These are phyloP conservation scores for Populus hybrid DNA, from an alignment of 441 rosid genomes.

Conservation along the genomic window DNA sequence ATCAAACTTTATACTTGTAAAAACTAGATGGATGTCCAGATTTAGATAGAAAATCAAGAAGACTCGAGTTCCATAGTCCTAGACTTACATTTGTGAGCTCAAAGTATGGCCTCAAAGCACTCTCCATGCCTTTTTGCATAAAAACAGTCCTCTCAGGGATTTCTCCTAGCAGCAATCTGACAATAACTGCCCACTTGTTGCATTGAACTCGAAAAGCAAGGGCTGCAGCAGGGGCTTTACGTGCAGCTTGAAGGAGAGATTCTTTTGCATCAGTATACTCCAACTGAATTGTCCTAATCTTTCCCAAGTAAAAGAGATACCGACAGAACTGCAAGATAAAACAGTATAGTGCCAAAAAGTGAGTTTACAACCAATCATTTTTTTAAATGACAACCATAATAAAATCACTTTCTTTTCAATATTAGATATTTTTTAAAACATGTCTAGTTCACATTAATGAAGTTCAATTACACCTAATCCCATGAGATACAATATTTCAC, in stretches of 20 bases:
- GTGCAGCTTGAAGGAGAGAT: conserved; percentile 73
- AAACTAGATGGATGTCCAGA: not conserved
- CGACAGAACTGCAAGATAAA: conserved; percentile 59
- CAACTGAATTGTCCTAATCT: conserved; percentile 72
- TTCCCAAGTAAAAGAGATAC: conserved; percentile 70
- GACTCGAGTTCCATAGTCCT: not conserved
- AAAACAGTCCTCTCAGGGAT: conserved; percentile 73
- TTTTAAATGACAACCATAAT: conserved; percentile 4
- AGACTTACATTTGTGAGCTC: conserved; percentile 77
- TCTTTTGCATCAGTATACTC: conserved; percentile 85
- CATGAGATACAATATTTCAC: conserved; percentile 6
- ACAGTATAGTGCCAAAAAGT: conserved; percentile 5
- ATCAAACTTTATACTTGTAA: not conserved
- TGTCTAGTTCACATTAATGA: not conserved
- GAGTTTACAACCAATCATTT: not conserved
- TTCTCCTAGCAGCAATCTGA: conserved; percentile 66
- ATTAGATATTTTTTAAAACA: not conserved
- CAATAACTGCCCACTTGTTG: conserved; percentile 75
- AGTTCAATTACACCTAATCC: not conserved
- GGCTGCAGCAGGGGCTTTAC: conserved; percentile 72
- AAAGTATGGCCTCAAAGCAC: conserved; percentile 74
- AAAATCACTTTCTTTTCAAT: not conserved
- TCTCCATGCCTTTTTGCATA: conserved; percentile 80
- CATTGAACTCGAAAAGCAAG: conserved; percentile 73
- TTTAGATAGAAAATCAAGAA: not conserved